Evolutionary conservation across 1,284 basidiomycete genomes (phyloP), one percentile per base, ranked within the genome.

Genomic region (Boletus holoroseus): DNA sequence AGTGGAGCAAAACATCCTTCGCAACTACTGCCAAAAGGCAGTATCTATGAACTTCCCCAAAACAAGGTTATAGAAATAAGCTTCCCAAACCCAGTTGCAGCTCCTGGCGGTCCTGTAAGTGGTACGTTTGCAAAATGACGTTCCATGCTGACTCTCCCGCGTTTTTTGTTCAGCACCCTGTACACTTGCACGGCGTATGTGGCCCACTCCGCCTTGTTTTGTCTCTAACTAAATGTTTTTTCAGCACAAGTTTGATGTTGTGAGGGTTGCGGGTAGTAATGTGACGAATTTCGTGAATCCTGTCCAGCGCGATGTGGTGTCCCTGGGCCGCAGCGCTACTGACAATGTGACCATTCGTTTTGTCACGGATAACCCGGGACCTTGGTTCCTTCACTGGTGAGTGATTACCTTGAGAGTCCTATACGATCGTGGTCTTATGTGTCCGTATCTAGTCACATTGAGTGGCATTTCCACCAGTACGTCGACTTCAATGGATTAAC

Each of bases 331-430:
- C 3, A 9, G 0, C 0, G 0, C 55, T 1, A 65, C 57, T 1
- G 66, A 70, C 51, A 71, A 72, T 24, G 71, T 73, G 13, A 75
- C 72, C 5, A 70, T 77, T 42, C 73, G 76, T 35, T 77, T 77
- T 54, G 48, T 47, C 22, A 75, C 76, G 3, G 64, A 77, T 49
- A 78, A 77, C 44, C 56, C 72, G 4, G 76, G 76, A 6, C 74
- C 76, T 8, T 76, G 76, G 75, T 69, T 75, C 62, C 55, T 76
- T 39, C 75, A 75, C 50, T 76, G 75, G 68, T 74, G 49, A 54
- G 67, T 50, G 9, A 39, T 42, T 22, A 38, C 30, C 20, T 42
- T 3, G 20, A 36, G 7, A 16, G 8, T 34, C 18, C 4, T 11
- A 7, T 36, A 37, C 7, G 31, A 34, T 44, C 20, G 3, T 26